These are phyloP conservation scores for Lentinula lateritia DNA, from an alignment of 768 basidiomycete genomes.

Conservation along the genomic window DNA sequence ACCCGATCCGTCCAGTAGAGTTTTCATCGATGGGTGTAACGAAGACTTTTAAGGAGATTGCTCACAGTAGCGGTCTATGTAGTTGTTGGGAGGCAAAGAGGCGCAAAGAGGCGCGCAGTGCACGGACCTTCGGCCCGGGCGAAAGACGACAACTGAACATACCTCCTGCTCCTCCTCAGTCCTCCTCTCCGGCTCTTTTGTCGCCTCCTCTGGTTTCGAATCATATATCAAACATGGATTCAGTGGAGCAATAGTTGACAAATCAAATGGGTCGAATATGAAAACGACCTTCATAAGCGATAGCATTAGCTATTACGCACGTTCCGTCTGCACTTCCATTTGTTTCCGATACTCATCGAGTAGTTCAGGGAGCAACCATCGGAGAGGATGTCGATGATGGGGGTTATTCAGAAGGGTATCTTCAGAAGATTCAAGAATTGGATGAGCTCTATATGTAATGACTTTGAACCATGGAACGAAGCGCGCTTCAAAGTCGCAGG, in stretches of 20 bases:
- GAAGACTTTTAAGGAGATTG: too few species aligned
- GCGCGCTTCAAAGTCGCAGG: conserved; percentile 87
- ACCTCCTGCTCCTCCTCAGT: too few species aligned
- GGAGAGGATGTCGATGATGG: not conserved
- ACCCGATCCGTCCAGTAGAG: too few species aligned
- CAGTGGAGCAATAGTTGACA: conserved; percentile 9
- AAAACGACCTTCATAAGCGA: conserved; percentile 62
- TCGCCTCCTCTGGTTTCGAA: conserved; percentile 91
- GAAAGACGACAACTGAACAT: too few species aligned
- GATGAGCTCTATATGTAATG: conserved; percentile 78
- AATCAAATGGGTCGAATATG: conserved; percentile 17
- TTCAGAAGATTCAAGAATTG: conserved; percentile 44
- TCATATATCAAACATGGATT: conserved; percentile 88
- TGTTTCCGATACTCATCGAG: conserved; percentile 63
- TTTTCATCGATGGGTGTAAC: too few species aligned
- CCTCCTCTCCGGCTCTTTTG: too few species aligned
- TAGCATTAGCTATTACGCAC: conserved; percentile 74
- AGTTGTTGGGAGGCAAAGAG: too few species aligned
- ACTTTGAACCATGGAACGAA: conserved; percentile 86
- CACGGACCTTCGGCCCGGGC: too few species aligned
- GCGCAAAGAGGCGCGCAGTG: too few species aligned
- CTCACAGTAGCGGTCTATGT: too few species aligned
- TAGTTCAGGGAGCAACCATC: conserved; percentile 16
- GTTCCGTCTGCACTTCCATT: conserved; percentile 74
- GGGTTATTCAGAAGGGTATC: conserved; percentile 15